These are phyloP conservation scores for Cyberlindnera mrakii DNA, from an alignment of 805 yeast genomes.

Conservation along the genomic window DNA sequence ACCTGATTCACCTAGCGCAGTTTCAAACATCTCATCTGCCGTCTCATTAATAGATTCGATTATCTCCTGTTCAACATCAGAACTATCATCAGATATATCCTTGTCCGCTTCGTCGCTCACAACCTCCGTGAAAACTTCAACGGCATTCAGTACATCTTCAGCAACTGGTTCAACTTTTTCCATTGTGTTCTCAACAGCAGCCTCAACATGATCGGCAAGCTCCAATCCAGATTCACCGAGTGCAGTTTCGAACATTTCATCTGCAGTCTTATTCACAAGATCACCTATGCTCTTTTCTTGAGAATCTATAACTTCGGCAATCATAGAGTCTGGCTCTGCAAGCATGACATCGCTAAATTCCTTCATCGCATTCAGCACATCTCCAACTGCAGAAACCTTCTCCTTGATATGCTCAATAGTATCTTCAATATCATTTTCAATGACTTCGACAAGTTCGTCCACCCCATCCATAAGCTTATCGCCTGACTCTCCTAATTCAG, in stretches of 20 bases:
- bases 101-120: neutral
- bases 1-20: conserved; percentile 12
- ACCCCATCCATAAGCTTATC: neutral
- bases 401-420: too few species aligned
- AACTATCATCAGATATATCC: neutral
- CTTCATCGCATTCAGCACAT: too few species aligned
- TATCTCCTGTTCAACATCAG: neutral
- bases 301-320: neutral
- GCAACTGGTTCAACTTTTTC: neutral
- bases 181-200: neutral
- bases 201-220: neutral
- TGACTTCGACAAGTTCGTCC: neutral
- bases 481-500: too few species aligned
- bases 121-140: neutral
- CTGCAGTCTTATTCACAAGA: neutral
- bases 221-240: neutral
- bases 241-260: neutral
- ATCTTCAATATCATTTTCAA: neutral
- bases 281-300: neutral
- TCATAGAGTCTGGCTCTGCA: too few species aligned
- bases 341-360: too few species aligned
- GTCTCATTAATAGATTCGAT: neutral
- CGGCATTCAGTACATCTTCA: neutral
- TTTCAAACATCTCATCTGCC: conserved; percentile 9
- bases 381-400: too few species aligned